A percentile compares a stretch with the other conserved stretches of the same genome.
Conservation (phyloP, 495 filamentous ascomycete species). For the Penicillium odoratum region DNA sequence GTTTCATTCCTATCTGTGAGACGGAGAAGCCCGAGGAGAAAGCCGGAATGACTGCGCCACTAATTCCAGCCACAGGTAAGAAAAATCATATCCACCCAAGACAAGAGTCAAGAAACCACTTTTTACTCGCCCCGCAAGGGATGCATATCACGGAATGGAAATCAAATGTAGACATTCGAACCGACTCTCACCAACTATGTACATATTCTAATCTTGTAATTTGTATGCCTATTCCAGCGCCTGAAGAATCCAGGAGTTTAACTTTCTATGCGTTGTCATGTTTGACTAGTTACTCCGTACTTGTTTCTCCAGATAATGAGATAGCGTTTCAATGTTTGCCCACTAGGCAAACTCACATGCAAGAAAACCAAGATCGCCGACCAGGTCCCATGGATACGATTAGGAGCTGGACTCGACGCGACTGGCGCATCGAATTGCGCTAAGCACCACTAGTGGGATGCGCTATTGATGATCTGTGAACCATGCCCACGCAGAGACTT, state of each 20-base stretch:
- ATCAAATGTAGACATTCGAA: constrained; percentile 6
- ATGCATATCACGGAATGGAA: constrained; percentile 11
- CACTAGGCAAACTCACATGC: not conserved
- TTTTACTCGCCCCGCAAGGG: constrained; percentile 9
- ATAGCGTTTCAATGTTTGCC: not conserved
- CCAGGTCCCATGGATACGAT: constrained; percentile 6
- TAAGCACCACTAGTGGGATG: constrained; percentile 21
- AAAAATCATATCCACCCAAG: no score
- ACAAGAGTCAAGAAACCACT: not conserved
- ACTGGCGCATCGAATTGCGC: constrained; percentile 12
- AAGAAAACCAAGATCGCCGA: constrained; percentile 8
- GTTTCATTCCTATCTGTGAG: no score
- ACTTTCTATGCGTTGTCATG: not conserved
- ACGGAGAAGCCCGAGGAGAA: not conserved
- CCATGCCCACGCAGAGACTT: not conserved
- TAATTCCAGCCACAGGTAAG: constrained; percentile 1
- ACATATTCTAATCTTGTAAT: not conserved
- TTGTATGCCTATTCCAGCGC: not conserved
- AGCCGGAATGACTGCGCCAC: not conserved
- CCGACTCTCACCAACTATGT: not conserved
- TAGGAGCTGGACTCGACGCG: constrained; percentile 19
- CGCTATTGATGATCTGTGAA: constrained; percentile 18
- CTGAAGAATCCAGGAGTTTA: not conserved
- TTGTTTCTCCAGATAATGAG: no score
- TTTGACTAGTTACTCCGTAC: no score